These are phyloP conservation scores for Dendrocalamus sinicus DNA, from an alignment of 176 grass and related monocot genomes.

Conservation along the genomic window DNA sequence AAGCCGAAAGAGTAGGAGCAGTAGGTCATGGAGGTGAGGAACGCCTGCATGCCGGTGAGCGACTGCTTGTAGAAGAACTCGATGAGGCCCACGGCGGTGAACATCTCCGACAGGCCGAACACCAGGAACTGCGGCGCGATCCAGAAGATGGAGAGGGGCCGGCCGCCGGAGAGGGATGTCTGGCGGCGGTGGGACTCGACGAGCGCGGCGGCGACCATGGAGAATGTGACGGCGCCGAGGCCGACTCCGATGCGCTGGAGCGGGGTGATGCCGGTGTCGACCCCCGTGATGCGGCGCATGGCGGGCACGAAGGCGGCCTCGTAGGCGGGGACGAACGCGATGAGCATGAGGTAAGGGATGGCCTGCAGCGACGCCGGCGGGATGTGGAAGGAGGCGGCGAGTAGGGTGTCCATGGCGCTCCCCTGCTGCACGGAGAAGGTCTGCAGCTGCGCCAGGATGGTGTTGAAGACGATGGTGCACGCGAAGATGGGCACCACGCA, in stretches of 20 bases:
- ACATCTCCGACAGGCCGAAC: conserved; percentile 93
- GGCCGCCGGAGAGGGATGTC: neutral
- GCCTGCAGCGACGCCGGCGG: conserved; percentile 83
- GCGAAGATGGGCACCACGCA: conserved; percentile 83
- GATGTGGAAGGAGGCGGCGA: conserved; percentile 55
- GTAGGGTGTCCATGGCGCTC: conserved; percentile 62
- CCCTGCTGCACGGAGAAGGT: conserved; percentile 94
- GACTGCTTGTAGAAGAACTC: conserved; percentile 98
- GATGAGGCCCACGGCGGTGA: conserved; percentile 88
- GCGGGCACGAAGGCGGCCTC: conserved; percentile 68
- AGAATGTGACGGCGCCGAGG: conserved; percentile 82
- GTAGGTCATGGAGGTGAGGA: conserved; percentile 91
- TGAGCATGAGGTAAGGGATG: conserved; percentile 72
- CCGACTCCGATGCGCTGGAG: conserved; percentile 85
- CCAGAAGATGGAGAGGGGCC: conserved; percentile 65
- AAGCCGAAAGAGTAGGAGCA: conserved; percentile 97
- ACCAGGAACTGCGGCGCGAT: conserved; percentile 85
- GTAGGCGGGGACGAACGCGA: conserved; percentile 68
- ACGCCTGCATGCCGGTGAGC: conserved; percentile 78
- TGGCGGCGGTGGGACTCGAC: conserved; percentile 54
- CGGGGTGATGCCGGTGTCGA: conserved; percentile 67
- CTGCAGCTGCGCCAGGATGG: conserved; percentile 81
- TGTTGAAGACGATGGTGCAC: conserved; percentile 94
- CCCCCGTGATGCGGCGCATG: conserved; percentile 63
- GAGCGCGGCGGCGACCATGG: conserved; percentile 77